A percentile compares a stretch with the other conserved stretches of the same genome.
Conservation (phyloP, 495 filamentous ascomycete species). For the Hypoxylon crocopeplum region DNA sequence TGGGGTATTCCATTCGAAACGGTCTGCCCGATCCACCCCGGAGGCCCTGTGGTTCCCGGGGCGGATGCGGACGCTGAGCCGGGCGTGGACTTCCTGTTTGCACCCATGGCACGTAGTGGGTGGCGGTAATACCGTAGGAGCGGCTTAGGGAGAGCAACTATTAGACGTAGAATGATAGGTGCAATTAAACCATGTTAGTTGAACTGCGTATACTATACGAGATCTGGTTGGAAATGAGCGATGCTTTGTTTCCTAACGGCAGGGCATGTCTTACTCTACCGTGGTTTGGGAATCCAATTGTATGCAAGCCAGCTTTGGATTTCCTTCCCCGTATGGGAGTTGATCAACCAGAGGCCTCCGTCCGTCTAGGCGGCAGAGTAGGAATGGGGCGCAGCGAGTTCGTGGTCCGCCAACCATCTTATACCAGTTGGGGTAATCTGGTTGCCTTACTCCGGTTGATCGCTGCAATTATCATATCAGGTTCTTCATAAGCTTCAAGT, state of each 20-base stretch:
- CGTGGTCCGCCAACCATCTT: conserved; percentile 14
- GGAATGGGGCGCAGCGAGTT: conserved; percentile 17
- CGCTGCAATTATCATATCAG: no score
- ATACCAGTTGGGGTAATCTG: conserved; percentile 2
- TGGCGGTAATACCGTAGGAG: no score
- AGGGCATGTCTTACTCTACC: not conserved
- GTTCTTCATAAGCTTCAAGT: no score
- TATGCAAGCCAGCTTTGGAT: conserved; percentile 3
- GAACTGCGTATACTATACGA: no score
- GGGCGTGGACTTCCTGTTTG: not conserved
- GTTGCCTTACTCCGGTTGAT: conserved; percentile 22
- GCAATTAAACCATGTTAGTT: not conserved
- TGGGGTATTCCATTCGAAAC: not conserved
- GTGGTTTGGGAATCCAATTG: not conserved
- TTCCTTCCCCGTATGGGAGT: not conserved
- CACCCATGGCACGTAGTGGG: conserved; percentile 13
- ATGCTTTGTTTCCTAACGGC: not conserved
- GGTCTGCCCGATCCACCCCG: not conserved
- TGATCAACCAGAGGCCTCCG: conserved; percentile 13
- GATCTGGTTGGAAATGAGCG: no score
- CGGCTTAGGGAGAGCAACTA: not conserved
- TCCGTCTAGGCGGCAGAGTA: conserved; percentile 19
- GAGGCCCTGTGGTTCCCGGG: not conserved
- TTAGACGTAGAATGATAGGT: not conserved
- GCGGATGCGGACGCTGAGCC: not conserved